Evolutionary conservation across 257 asterid species (phyloP).

Genomic region (Plectranthus barbatus): DNA sequence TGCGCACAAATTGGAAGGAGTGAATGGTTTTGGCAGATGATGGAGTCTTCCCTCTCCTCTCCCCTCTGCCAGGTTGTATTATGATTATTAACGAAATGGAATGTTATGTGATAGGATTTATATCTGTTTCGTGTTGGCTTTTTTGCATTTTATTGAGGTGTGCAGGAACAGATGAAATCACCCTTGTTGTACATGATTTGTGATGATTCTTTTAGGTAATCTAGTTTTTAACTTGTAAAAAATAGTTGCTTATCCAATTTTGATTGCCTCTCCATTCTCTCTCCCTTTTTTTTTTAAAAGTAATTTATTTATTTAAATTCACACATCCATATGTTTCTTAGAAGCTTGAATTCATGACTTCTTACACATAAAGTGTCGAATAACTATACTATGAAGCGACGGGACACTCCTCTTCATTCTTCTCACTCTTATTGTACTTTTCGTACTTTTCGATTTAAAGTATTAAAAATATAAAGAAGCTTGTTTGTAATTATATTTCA

Average conservation of each 20-base stretch:
- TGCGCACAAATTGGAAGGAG: conserved; percentile 27
- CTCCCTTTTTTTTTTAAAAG: no score
- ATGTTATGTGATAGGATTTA: conserved; percentile 38
- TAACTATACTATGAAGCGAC: no score
- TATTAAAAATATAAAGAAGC: no score
- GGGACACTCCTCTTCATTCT: no score
- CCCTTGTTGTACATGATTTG: conserved; percentile 75
- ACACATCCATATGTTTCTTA: no score
- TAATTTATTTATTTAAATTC: no score
- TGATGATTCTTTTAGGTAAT: conserved; percentile 47
- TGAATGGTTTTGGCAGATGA: conserved; percentile 19
- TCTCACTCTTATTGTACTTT: no score
- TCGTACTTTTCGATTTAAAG: no score
- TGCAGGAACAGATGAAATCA: conserved; percentile 21
- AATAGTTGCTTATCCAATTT: conserved; percentile 36
- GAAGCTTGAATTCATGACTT: no score
- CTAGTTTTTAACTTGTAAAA: conserved; percentile 45
- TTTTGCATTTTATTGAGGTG: conserved; percentile 13
- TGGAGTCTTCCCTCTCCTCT: conserved; percentile 21
- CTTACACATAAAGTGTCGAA: no score
- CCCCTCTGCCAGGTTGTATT: conserved; percentile 30
- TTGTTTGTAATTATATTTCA: no score
- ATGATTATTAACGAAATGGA: conserved; percentile 13
- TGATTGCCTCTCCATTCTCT: not conserved
- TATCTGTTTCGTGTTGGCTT: not conserved